Base-by-base conservation (phyloP, 2,329 filamentous ascomycete species). In the Clarireedia paspali region DNA sequence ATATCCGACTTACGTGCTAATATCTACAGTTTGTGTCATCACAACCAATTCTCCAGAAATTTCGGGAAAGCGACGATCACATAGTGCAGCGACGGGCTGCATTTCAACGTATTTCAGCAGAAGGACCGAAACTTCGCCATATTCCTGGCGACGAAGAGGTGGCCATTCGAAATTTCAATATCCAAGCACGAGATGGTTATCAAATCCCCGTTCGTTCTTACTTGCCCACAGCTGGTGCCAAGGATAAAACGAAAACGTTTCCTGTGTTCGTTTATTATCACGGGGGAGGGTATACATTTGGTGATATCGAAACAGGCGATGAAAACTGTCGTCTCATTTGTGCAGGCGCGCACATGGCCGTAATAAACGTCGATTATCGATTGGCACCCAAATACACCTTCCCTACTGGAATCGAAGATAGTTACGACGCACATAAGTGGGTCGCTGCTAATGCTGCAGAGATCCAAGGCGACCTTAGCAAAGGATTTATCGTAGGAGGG, bases 401-500 rank as follows among this genome's bases (percentile, higher is more conserved):
- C 2, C 20, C 20, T 2, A 20, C 20, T 20, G 20, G 20, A 20
- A 2, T 20, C 20, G 20, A 20, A 20, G 20, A 20, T 20, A 20
- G 20, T 20, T 20, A 20, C 20, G 20, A 20, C 20, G 20, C 20
- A 20, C 20, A 20, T 20, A 20, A 20, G 20, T 20, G 20, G 20
- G 20, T 20, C 20, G 20, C 39, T 14, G 73, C 78, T 55, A 72
- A 75, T 23, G 42, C 64, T 14, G 20, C 34, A 20, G 53, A 66
- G 2, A 61, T 77, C 3, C 70, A 69, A 17, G 39, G 39, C 10
- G 39, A 42, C n/a, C 40, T 20, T 45, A 2, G 15, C 40, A 67
- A 68, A 15, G 77, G 76, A 0, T 79, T 80, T 59, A 59, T 80
- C 20, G 54, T 78, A 14, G 76, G 75, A 15, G 77, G 77, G 0